Evolutionary conservation across 805 yeast species (phyloP), one percentile per base, ranked within the genome.

Genomic region (Saccharomyces cerevisiae): DNA sequence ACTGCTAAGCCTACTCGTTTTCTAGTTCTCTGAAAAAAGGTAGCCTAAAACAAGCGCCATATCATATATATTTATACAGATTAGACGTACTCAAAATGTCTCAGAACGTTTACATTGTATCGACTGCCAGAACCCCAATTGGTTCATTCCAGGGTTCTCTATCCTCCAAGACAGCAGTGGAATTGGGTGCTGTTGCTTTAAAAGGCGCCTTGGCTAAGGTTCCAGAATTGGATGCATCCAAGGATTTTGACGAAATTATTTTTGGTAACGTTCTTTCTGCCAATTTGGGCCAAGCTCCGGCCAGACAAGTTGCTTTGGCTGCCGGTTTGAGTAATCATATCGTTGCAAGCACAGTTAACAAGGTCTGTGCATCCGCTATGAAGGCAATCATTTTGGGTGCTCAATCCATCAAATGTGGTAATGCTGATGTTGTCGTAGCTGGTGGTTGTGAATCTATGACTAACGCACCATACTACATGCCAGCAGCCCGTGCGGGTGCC

Each of bases 371-470:
- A 46, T 87, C 96, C 11, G 98, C 97, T 63, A 75, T 91, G 82
- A 92, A 94, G 76, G 82, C 97, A 47, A 83, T 90, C 65, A 89
- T 91, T 64, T 73, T 87, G 56, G 99, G 88, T 58, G 90, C 97
- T 46, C 98, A 91, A 76, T 76, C 91, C 52, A 91, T 92, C 63
- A 72, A 87, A 68, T 80, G 94, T 60, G 97, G 98, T 53, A 77
- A 79, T 59, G 96, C 96, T 54, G 97, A 91, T 67, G 84, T 94
- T 56, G 94, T 94, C 48, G 87, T 94, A 61, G 95, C 94, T 32
- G 99, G 98, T 62, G 99, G 99, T 69, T 94, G 96, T 62, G 99
- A 94, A 76, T 86, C 96, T 55, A 92, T 94, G 99, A 78, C 96
- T 56, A 92, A 94, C 70, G 82, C 91, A 36, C 99, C 99, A 53